Evolutionary conservation across 2,329 filamentous ascomycete species (phyloP).

Genomic region (Neoascochyta sp.): DNA sequence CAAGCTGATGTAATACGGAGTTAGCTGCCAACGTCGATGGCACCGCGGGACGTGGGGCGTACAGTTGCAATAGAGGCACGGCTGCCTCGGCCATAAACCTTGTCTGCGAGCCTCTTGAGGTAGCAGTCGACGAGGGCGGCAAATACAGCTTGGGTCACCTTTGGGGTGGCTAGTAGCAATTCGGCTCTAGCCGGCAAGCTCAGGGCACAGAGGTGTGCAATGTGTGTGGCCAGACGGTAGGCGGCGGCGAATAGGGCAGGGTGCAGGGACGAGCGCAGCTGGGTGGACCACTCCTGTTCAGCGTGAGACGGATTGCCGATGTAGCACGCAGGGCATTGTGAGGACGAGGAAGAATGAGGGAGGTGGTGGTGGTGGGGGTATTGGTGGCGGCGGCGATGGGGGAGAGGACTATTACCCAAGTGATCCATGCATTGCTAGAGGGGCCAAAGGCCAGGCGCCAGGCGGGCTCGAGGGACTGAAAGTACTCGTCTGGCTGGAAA

Average conservation of each 20-base stretch:
- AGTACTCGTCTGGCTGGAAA: constrained; percentile 98
- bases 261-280: constrained; percentile 85
- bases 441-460: constrained; percentile 83
- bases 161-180: constrained; percentile 69
- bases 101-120: constrained; percentile 76
- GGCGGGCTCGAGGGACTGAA: constrained; percentile 90
- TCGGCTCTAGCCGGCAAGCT: constrained; percentile 58
- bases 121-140: constrained; percentile 79
- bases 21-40: constrained; percentile 17
- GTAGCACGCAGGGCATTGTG: neutral
- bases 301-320: constrained; percentile 24
- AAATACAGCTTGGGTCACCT: constrained; percentile 70
- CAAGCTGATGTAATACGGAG: constrained; percentile 52
- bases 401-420: constrained; percentile 69
- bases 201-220: constrained; percentile 55
- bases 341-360: neutral
- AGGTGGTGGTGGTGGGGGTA: too few species aligned
- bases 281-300: constrained; percentile 82
- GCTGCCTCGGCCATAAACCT: constrained; percentile 65
- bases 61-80: constrained; percentile 67
- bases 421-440: constrained; percentile 80
- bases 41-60: constrained; percentile 39
- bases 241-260: constrained; percentile 77
- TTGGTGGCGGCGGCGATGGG: constrained; percentile 1
- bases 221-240: constrained; percentile 61